These are phyloP conservation scores for Astragalus glycyphyllos DNA, from an alignment of 306 rosid genomes.

Conservation along the genomic window DNA sequence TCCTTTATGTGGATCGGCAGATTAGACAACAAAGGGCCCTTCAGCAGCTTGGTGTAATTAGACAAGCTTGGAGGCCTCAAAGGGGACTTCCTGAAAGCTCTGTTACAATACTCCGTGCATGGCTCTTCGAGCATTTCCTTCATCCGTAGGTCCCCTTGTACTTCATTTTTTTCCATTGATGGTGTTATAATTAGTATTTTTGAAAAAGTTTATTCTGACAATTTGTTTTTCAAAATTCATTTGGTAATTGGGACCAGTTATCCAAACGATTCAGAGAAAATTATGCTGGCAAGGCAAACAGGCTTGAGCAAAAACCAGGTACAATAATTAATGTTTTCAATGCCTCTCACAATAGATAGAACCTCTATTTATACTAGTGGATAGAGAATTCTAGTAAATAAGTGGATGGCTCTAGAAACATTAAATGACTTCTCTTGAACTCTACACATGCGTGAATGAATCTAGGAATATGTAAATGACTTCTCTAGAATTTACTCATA, in stretches of 20 bases:
- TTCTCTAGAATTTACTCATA: too few relatives aligned
- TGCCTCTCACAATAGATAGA: too few relatives aligned
- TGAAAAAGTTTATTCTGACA: conserved; percentile 24
- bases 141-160: conserved; percentile 70
- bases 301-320: conserved; percentile 94
- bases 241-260: conserved; percentile 53
- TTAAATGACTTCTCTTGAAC: too few relatives aligned
- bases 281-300: conserved; percentile 87
- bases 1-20: conserved; percentile 87
- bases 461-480: too few relatives aligned
- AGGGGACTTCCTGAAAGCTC: conserved; percentile 96
- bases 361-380: too few relatives aligned
- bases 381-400: too few relatives aligned
- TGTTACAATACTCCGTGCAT: conserved; percentile 92
- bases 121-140: conserved; percentile 97
- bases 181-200: not conserved
- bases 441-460: too few relatives aligned
- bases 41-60: conserved; percentile 80
- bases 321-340: conserved; percentile 7
- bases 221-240: conserved; percentile 23
- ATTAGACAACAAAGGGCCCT: conserved; percentile 83
- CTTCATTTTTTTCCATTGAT: not conserved
- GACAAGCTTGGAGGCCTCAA: conserved; percentile 98
- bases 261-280: conserved; percentile 94
- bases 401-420: too few relatives aligned